Percentiles rank a stretch among this genome's conserved stretches.
Conservation (phyloP, 768 basidiomycete genomes). For the Tylopilus sp. region DNA sequence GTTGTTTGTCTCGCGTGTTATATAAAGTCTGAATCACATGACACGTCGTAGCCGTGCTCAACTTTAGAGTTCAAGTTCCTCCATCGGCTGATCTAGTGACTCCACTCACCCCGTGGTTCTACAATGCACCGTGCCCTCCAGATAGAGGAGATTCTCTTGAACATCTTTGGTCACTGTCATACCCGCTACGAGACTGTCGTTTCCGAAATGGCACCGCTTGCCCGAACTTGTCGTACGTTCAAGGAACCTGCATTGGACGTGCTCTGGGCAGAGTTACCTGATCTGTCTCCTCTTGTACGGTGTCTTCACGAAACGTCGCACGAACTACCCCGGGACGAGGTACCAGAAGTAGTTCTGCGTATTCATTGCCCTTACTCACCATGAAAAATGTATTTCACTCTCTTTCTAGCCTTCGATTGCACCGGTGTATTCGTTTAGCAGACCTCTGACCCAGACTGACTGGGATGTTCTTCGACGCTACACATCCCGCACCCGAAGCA, state of each 20-base stretch:
- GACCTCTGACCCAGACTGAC: neutral
- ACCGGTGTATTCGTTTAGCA: neutral
- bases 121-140: neutral
- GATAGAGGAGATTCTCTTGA: neutral
- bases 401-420: neutral
- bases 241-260: neutral
- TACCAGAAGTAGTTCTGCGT: neutral
- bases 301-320: neutral
- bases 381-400: neutral
- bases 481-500: neutral
- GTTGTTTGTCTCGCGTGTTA: too few species aligned
- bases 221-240: neutral
- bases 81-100: too few species aligned
- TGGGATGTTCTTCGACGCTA: neutral
- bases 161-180: neutral
- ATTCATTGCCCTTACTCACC: neutral
- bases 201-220: neutral
- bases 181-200: neutral
- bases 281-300: neutral
- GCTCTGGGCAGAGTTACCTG: neutral
- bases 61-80: too few species aligned
- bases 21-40: too few species aligned
- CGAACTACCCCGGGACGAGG: neutral
- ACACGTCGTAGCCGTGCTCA: too few species aligned
- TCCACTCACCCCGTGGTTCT: too few species aligned